Percentiles rank a stretch among this genome's conserved stretches.
These are phyloP conservation scores for Leishmania turanica DNA, from an alignment of 208 protist species.

Conservation along the genomic window DNA sequence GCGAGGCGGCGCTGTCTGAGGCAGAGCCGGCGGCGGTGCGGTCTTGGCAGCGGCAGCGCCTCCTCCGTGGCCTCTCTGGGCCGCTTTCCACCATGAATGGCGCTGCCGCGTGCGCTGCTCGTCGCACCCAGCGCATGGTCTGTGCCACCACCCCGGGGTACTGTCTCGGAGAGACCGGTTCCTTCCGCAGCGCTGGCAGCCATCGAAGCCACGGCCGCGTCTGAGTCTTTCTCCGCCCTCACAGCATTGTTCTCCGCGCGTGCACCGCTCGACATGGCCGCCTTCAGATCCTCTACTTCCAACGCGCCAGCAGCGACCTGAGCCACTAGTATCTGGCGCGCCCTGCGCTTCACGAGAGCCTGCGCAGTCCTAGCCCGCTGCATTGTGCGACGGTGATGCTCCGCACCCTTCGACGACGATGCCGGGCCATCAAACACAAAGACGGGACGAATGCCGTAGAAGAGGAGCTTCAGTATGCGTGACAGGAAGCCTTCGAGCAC, in stretches of 20 bases:
- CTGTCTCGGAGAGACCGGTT: background rate
- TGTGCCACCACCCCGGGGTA: background rate
- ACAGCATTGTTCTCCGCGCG: background rate
- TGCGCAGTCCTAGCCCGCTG: slow-evolving; percentile 38
- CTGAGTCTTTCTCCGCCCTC: background rate
- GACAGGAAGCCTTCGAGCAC: slow-evolving; percentile 81
- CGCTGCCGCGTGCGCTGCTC: background rate
- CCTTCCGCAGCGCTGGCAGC: background rate
- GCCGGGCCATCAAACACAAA: slow-evolving; percentile 90
- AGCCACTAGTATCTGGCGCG: slow-evolving; percentile 70
- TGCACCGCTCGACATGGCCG: background rate
- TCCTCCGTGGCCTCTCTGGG: background rate
- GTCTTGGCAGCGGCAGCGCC: background rate
- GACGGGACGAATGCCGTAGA: slow-evolving; percentile 85
- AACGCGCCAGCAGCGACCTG: slow-evolving; percentile 67
- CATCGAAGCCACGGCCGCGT: background rate
- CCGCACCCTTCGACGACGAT: slow-evolving; percentile 54
- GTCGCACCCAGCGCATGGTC: slow-evolving; percentile 1
- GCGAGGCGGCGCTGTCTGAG: slow-evolving; percentile 20
- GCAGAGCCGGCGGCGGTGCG: background rate
- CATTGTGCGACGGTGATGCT: slow-evolving; percentile 55
- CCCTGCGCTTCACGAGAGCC: slow-evolving; percentile 47
- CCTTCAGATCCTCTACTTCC: slow-evolving; percentile 33
- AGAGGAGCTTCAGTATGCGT: slow-evolving; percentile 88
- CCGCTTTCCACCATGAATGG: background rate